Evolutionary conservation across 2,329 filamentous ascomycete genomes (phyloP).

Genomic region (Fusarium beomiforme): DNA sequence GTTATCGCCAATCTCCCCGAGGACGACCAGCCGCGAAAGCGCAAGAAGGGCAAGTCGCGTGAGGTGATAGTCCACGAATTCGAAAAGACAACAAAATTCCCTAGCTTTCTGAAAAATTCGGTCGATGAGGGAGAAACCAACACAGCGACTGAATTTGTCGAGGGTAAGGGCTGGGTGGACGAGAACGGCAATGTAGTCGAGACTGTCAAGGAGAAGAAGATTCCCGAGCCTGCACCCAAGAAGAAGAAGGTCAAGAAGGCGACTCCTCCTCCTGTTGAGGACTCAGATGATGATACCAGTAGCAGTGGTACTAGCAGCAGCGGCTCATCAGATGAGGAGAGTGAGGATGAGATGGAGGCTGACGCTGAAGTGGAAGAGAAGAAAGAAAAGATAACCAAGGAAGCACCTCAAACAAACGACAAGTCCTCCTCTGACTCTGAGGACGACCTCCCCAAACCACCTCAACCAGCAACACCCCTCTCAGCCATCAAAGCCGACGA

Average conservation of each 20-base stretch:
- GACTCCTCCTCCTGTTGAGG: slow-evolving; percentile 32
- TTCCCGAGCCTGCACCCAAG: slow-evolving; percentile 22
- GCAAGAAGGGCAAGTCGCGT: slow-evolving; percentile 60
- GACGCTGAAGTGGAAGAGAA: not conserved
- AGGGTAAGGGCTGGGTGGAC: slow-evolving; percentile 91
- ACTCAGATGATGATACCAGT: slow-evolving; percentile 46
- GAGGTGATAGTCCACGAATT: slow-evolving; percentile 88
- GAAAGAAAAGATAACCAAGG: slow-evolving; percentile 3
- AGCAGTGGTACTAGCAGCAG: slow-evolving; percentile 48
- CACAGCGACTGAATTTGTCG: slow-evolving; percentile 71
- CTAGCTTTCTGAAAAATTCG: slow-evolving; percentile 77
- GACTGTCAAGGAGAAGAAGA: slow-evolving; percentile 53
- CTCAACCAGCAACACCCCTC: slow-evolving; percentile 33
- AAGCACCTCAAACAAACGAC: slow-evolving; percentile 24
- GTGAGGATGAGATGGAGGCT: slow-evolving; percentile 34
- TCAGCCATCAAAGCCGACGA: slow-evolving; percentile 47
- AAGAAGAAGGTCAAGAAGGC: slow-evolving; percentile 41
- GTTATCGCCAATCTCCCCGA: slow-evolving; percentile 55
- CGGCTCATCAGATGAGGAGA: slow-evolving; percentile 49
- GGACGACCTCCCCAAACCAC: slow-evolving; percentile 5
- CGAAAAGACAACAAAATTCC: slow-evolving; percentile 82
- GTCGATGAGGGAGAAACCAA: slow-evolving; percentile 44
- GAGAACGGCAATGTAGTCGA: slow-evolving; percentile 81
- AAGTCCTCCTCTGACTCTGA: slow-evolving; percentile 16
- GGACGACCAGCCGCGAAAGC: slow-evolving; percentile 61